Evolutionary conservation across 1,284 basidiomycete genomes (phyloP).

Genomic region (Xerocomus nothofagi): DNA sequence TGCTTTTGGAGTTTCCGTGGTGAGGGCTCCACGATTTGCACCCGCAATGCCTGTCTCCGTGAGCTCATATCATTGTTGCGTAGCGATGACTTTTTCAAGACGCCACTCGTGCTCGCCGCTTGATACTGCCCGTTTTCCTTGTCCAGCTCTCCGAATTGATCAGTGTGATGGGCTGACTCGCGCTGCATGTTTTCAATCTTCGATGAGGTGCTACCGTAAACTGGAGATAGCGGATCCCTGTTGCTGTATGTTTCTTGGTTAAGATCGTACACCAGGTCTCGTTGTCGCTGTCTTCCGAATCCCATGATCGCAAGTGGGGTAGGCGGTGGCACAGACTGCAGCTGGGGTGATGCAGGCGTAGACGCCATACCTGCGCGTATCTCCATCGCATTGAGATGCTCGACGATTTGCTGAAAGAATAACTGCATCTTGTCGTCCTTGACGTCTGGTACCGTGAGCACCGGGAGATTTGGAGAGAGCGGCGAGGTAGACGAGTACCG

Average conservation of each 20-base stretch:
- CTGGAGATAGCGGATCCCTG: constrained; percentile 14
- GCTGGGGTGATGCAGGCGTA: constrained; percentile 21
- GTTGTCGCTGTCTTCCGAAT: constrained; percentile 16
- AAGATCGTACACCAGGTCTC: constrained; percentile 11
- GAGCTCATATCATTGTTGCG: constrained; percentile 34
- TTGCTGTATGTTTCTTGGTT: neutral
- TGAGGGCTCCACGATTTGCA: constrained; percentile 55
- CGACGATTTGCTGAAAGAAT: constrained; percentile 81
- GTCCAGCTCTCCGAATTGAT: constrained; percentile 30
- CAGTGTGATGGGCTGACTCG: neutral
- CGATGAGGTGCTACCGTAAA: constrained; percentile 3
- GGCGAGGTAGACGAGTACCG: constrained; percentile 24
- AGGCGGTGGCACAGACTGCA: constrained; percentile 15
- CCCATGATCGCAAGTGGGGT: constrained; percentile 22
- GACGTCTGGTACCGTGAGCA: constrained; percentile 37
- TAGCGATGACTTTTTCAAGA: constrained; percentile 47
- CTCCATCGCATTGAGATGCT: constrained; percentile 76
- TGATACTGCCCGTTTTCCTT: constrained; percentile 38
- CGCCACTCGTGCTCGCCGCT: constrained; percentile 12
- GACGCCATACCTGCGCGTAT: constrained; percentile 35
- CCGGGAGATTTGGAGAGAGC: constrained; percentile 39
- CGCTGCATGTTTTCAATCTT: constrained; percentile 1
- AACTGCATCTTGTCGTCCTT: constrained; percentile 68
- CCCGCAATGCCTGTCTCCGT: constrained; percentile 32
- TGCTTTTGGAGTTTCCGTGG: constrained; percentile 45